Base-by-base conservation (phyloP, 1,284 basidiomycete genomes). In the Amylostereum chailletii region DNA sequence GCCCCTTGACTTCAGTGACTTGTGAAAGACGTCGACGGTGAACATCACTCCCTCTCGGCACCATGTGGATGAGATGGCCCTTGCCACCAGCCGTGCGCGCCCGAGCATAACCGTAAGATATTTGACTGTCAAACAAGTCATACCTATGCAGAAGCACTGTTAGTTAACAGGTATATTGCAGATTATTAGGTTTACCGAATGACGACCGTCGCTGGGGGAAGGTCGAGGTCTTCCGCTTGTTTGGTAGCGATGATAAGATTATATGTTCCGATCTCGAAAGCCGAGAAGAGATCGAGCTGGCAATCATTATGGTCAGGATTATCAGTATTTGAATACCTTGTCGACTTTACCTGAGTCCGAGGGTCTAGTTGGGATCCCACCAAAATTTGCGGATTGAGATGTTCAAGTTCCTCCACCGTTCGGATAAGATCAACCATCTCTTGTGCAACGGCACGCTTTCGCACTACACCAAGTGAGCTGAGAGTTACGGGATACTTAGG, bases 211-310 rank as follows among this genome's bases (percentile, higher is more conserved):
- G 71, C 74, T 34, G 70, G 70, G 6, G 77, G 74, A 29, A 84
- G 49, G 47, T 79, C 79, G 5, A 84, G 54, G 57, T 83, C 81
- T 58, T 81, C 77, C 3, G 71, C 63, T 2, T 72, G 71, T 57
- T 77, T 77, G 1, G 79, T 80, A 30, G 75, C 67, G 33, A 88
- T 65, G 32, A 86, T 63, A 10, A 88, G 65, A 58, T 89, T 89
- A 53, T 70, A 72, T 6, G 67, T 68, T 3, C 84, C 84, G 19
- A 60, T 58, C 26, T 65, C 63, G 51, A 86, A 85, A 38, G 65
- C 65, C 32, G 65, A 65, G 39, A 73, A 69, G 27, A 77, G 60
- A 8, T 74, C 68, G 54, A 65, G 59, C 72, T 76, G 47, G 9
- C 19, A 19, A 19, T 19, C 19, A 19, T 19, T 19, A 19, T 19